A percentile compares a stretch with the other conserved stretches of the same genome.
Evolutionary conservation across 2,329 filamentous ascomycete species (phyloP).

Genomic region (Furcasterigmium sp.): DNA sequence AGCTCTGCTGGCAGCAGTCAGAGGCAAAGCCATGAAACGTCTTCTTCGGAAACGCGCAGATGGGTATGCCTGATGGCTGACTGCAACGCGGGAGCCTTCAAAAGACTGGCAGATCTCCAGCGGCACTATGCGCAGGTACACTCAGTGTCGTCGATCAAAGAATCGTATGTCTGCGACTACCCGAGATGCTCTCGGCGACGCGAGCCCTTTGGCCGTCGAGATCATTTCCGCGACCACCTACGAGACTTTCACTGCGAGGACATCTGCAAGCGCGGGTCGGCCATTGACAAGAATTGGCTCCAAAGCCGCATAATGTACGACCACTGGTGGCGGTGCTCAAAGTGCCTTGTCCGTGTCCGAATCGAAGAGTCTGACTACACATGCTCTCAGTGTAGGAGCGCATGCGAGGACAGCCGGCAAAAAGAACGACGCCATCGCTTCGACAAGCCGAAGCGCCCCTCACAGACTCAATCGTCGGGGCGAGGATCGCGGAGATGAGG

Average conservation of each 20-base stretch:
- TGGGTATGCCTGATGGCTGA: conserved; percentile 27
- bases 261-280: conserved; percentile 38
- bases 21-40: neutral
- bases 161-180: conserved; percentile 47
- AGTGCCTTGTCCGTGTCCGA: conserved; percentile 42
- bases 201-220: conserved; percentile 45
- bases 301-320: conserved; percentile 29
- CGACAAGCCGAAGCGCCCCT: neutral
- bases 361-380: conserved; percentile 26
- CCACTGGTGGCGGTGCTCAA: conserved; percentile 50
- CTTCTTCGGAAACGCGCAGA: neutral
- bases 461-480: neutral
- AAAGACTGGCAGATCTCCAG: conserved; percentile 48
- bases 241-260: conserved; percentile 52
- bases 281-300: conserved; percentile 29
- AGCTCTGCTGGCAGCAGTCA: neutral
- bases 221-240: conserved; percentile 54
- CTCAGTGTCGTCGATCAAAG: conserved; percentile 31
- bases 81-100: conserved; percentile 42
- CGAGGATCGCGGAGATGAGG: neutral
- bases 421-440: neutral
- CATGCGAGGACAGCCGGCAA: conserved; percentile 36
- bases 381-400: conserved; percentile 41
- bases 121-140: conserved; percentile 48
- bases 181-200: conserved; percentile 36